Conservation (phyloP, 495 filamentous ascomycete genomes). For the Annulohypoxylon stygium region DNA sequence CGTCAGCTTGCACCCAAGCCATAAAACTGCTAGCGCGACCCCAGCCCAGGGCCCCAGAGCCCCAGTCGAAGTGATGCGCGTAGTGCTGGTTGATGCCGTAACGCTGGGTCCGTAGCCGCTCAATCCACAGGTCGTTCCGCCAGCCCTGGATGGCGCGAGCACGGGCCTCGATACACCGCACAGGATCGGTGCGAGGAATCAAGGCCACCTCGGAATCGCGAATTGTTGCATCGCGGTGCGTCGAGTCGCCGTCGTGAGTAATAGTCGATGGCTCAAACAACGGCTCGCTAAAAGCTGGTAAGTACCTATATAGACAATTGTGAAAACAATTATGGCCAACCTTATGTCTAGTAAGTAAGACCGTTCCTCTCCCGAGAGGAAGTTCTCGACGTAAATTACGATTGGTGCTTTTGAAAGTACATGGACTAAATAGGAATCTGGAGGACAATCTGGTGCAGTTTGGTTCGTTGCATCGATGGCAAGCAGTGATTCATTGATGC, state of each 20-base stretch:
- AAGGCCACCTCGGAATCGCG: slow-evolving; percentile 64
- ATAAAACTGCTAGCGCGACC: slow-evolving; percentile 63
- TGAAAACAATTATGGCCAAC: slow-evolving; percentile 36
- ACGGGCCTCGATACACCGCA: slow-evolving; percentile 61
- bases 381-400: slow-evolving; percentile 62
- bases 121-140: slow-evolving; percentile 60
- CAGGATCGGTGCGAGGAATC: slow-evolving; percentile 56
- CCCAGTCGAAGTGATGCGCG: slow-evolving; percentile 63
- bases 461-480: slow-evolving; percentile 55
- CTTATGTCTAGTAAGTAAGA: slow-evolving; percentile 60
- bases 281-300: slow-evolving; percentile 50
- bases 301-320: not conserved
- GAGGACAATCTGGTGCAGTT: slow-evolving; percentile 48
- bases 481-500: slow-evolving; percentile 58
- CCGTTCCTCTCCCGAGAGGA: slow-evolving; percentile 54
- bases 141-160: slow-evolving; percentile 61
- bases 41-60: slow-evolving; percentile 56
- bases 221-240: slow-evolving; percentile 51
- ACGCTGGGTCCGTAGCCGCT: slow-evolving; percentile 59
- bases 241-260: slow-evolving; percentile 55
- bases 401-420: slow-evolving; percentile 59
- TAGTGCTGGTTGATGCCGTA: slow-evolving; percentile 59
- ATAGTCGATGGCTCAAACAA: slow-evolving; percentile 60
- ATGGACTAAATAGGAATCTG: slow-evolving; percentile 55
- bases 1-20: slow-evolving; percentile 58